Evolutionary conservation across 169 alveolate genomes (phyloP), one percentile per base, ranked within the genome.

Genomic region (Babesia divergens): DNA sequence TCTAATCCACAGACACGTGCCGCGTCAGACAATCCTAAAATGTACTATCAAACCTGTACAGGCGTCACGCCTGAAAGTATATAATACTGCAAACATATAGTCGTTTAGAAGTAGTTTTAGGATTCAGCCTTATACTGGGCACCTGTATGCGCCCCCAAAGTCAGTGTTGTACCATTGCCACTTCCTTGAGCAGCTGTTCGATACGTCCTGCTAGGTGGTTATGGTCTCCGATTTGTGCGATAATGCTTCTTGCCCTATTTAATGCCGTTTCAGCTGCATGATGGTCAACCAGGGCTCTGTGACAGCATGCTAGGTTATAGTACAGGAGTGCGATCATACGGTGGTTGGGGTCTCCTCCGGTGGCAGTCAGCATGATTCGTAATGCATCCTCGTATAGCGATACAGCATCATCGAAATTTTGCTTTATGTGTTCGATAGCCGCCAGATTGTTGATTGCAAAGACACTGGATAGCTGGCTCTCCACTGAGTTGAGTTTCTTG

Each of bases 321-420:
- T 74, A 74, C 66, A 74, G 53, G 32, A 74, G 26, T 26, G 75
- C 67, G 14, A 74, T 74, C 51, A 74, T 65, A 4, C 84, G 65
- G 68, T 74, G 84, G 35, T 74, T 74, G 38, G 32, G 52, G 51
- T 74, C 84, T 31, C 84, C 84, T 2, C 74, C 54, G 2, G 84
- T 74, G 20, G 84, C 84, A n/a, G 84, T 74, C 11, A 74, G 84
- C 59, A 74, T 35, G 53, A 74, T 59, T 40, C 75, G 29, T 11
- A 49, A 29, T 42, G 84, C 84, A 7, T 74, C 84, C 52, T 74
- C 84, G 51, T 74, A 74, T 16, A 58, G 49, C 28, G 31, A 56
- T 4, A 40, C 31, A 24, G 84, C 84, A 26, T 74, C 84, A 1
- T 44, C 28, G 22, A 42, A 18, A 20, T 74, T 64, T 35, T 62